A percentile compares a stretch with the other conserved stretches of the same genome.
Conservation (phyloP, 495 filamentous ascomycete genomes). For the Aspergillus wentii region DNA sequence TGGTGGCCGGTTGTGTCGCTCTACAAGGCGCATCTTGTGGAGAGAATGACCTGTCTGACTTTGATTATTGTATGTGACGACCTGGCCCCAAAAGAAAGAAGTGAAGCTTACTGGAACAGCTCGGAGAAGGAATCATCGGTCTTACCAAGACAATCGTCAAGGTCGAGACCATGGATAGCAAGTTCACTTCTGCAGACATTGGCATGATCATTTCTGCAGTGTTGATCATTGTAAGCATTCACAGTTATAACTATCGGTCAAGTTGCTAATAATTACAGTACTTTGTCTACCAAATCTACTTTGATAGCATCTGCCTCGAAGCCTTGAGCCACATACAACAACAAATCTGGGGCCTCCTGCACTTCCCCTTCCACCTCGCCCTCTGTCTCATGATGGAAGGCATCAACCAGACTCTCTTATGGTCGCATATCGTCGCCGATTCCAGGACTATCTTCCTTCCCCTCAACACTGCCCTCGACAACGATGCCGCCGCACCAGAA, state of each 20-base stretch:
- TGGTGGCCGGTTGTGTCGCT: constrained; percentile 2
- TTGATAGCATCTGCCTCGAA: constrained; percentile 2
- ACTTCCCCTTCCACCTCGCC: constrained; percentile 5
- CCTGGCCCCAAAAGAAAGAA: neutral
- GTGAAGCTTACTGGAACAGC: neutral
- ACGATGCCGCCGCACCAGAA: no score
- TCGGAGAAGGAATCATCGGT: constrained; percentile 4
- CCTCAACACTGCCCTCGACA: neutral
- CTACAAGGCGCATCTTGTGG: constrained; percentile 3
- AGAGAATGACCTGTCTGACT: constrained; percentile 4
- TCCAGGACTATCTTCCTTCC: neutral
- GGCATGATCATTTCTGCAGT: constrained; percentile 1
- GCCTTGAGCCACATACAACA: neutral
- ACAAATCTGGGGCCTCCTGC: constrained; percentile 1
- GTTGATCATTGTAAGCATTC: constrained; percentile 2
- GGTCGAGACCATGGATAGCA: constrained; percentile 2
- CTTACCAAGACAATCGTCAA: constrained; percentile 2
- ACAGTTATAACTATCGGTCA: no score
- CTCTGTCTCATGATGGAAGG: constrained; percentile 1
- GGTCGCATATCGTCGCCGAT: neutral
- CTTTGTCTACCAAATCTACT: constrained; percentile 6
- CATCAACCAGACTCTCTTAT: constrained; percentile 1
- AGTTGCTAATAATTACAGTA: no score
- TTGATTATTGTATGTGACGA: constrained; percentile 4
- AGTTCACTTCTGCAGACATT: constrained; percentile 1